A percentile compares a stretch with the other conserved stretches of the same genome.
Conservation (phyloP, 495 filamentous ascomycete genomes). For the Podospora conica region DNA sequence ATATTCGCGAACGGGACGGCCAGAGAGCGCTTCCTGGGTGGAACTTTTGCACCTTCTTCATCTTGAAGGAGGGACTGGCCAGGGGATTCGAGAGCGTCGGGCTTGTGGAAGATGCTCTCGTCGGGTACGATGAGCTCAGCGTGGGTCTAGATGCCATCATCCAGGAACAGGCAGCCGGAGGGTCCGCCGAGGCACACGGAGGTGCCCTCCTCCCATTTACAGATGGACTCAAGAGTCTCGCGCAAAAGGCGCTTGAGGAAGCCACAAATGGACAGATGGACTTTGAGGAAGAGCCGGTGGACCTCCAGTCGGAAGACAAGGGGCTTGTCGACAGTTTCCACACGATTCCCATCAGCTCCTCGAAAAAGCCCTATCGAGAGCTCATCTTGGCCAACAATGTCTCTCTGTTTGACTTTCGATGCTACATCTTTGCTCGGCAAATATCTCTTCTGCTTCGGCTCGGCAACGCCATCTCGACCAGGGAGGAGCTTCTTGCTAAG, state of each 20-base stretch:
- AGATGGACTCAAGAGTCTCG: slow-evolving; percentile 58
- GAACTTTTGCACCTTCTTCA: slow-evolving; percentile 99
- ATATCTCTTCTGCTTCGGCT: slow-evolving; percentile 76
- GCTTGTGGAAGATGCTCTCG: slow-evolving; percentile 87
- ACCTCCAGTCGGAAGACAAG: slow-evolving; percentile 38
- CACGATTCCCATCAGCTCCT: slow-evolving; percentile 62
- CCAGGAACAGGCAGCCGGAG: slow-evolving; percentile 58
- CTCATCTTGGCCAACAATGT: slow-evolving; percentile 93
- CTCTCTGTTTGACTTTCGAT: slow-evolving; percentile 93
- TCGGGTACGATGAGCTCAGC: slow-evolving; percentile 86
- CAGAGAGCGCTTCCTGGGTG: slow-evolving; percentile 87
- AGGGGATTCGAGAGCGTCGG: slow-evolving; percentile 94
- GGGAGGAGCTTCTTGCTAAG: slow-evolving; percentile 51
- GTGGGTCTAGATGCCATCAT: slow-evolving; percentile 78
- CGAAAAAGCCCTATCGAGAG: slow-evolving; percentile 79
- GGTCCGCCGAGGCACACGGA: slow-evolving; percentile 51
- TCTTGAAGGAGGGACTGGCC: slow-evolving; percentile 90
- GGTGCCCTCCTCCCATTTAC: slow-evolving; percentile 62
- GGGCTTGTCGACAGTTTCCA: slow-evolving; percentile 29
- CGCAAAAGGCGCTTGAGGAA: slow-evolving; percentile 41
- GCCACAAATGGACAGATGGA: slow-evolving; percentile 29
- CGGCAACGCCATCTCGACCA: slow-evolving; percentile 58
- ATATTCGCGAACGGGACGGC: slow-evolving; percentile 87
- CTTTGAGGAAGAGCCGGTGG: slow-evolving; percentile 40
- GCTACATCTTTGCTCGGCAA: slow-evolving; percentile 89